A percentile compares a stretch with the other conserved stretches of the same genome.
Evolutionary conservation across 176 grass and related monocot species (phyloP).

Genomic region (Poa annua): DNA sequence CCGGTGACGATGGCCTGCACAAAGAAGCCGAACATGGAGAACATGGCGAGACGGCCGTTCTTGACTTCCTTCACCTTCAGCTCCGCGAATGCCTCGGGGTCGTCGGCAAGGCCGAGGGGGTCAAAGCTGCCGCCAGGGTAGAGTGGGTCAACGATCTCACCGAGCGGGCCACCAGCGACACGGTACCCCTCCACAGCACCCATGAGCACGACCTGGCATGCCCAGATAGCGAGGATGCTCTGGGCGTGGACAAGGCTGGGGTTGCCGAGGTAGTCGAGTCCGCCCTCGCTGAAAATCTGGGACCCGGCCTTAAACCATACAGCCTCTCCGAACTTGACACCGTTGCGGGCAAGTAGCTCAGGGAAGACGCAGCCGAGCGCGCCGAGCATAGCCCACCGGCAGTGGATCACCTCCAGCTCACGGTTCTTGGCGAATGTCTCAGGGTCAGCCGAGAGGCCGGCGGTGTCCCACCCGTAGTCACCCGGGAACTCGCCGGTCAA

Average conservation of each 20-base stretch:
- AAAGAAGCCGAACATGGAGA: conserved; percentile 45
- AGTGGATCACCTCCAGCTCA: conserved; percentile 87
- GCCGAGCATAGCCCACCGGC: conserved; percentile 86
- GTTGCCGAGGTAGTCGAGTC: conserved; percentile 89
- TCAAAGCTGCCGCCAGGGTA: conserved; percentile 88
- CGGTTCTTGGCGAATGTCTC: conserved; percentile 97
- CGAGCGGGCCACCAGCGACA: conserved; percentile 75
- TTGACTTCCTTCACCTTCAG: not conserved
- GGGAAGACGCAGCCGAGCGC: conserved; percentile 88
- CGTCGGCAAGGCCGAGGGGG: conserved; percentile 76
- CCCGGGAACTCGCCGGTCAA: not conserved
- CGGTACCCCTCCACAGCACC: conserved; percentile 90
- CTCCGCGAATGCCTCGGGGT: conserved; percentile 61
- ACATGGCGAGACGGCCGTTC: too few species aligned
- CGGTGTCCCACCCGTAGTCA: conserved; percentile 71
- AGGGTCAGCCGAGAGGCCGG: conserved; percentile 65
- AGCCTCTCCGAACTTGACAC: conserved; percentile 86
- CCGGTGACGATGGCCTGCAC: conserved; percentile 91
- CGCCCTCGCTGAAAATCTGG: conserved; percentile 89
- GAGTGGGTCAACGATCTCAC: conserved; percentile 78
- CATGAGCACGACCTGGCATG: conserved; percentile 71
- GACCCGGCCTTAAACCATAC: conserved; percentile 91
- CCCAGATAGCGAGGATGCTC: conserved; percentile 92
- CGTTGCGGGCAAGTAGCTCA: conserved; percentile 81
- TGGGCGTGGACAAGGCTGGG: conserved; percentile 81